phyloP scores from a whole-genome alignment of 2,329 filamentous ascomycete species.

The Xylariaceae sp. region DNA sequence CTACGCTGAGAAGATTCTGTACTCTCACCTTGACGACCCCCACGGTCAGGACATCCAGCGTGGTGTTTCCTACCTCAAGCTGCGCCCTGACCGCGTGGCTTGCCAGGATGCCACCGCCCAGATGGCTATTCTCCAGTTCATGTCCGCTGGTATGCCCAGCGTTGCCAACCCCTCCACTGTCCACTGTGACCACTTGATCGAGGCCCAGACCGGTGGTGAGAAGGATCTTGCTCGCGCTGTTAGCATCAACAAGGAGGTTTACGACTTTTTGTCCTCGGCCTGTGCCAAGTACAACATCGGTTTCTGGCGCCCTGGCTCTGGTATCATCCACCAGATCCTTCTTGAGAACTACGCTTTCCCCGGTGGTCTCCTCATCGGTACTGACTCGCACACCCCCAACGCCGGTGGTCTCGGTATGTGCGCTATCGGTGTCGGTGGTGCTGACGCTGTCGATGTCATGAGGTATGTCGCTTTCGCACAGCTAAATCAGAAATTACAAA shows the following conservation, averaged over 20 bases:
- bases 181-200: slow-evolving; percentile 99
- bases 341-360: slow-evolving; percentile 99
- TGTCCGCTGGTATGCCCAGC: slow-evolving; percentile 94
- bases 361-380: slow-evolving; percentile 94
- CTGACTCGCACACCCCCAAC: slow-evolving; percentile 96
- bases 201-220: slow-evolving; percentile 85
- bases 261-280: slow-evolving; percentile 88
- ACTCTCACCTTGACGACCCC: slow-evolving; percentile 97
- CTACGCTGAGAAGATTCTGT: slow-evolving; percentile 97
- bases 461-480: slow-evolving; percentile 12
- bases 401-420: slow-evolving; percentile 92
- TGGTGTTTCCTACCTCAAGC: slow-evolving; percentile 90
- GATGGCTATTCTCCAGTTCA: slow-evolving; percentile 99
- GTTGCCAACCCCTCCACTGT: slow-evolving; percentile 94
- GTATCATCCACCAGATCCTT: slow-evolving; percentile 98
- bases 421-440: slow-evolving; percentile 94
- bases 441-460: slow-evolving; percentile 98
- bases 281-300: slow-evolving; percentile 99
- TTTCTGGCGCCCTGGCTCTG: slow-evolving; percentile 98
- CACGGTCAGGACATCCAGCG: slow-evolving; percentile 95
- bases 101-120: slow-evolving; percentile 99
- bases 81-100: slow-evolving; percentile 94
- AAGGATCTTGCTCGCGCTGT: slow-evolving; percentile 92
- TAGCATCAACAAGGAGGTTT: slow-evolving; percentile 97
- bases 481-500: background rate